phyloP scores from a whole-genome alignment of 1,139 yeast species.

The Pichia sp. region DNA sequence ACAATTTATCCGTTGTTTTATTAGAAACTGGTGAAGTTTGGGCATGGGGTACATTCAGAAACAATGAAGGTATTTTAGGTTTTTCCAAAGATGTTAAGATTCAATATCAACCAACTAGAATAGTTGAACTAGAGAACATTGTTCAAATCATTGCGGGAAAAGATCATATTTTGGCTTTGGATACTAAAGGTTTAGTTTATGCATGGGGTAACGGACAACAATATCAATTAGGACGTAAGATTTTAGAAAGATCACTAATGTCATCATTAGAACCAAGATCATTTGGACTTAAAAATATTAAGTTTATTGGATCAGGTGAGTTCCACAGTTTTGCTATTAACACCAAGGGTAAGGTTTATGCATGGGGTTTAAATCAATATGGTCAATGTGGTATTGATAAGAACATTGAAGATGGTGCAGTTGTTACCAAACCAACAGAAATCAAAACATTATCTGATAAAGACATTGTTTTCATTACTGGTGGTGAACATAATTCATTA shows the following conservation, averaged over 20 bases:
- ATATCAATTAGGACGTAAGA: slow-evolving; percentile 79
- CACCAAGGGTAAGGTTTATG: slow-evolving; percentile 57
- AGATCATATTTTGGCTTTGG: slow-evolving; percentile 83
- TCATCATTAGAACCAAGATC: slow-evolving; percentile 70
- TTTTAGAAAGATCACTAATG: slow-evolving; percentile 68
- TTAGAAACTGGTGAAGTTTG: slow-evolving; percentile 80
- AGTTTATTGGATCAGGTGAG: slow-evolving; percentile 85
- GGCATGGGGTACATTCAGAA: slow-evolving; percentile 97
- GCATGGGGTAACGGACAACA: slow-evolving; percentile 99
- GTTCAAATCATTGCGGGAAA: slow-evolving; percentile 91
- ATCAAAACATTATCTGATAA: slow-evolving; percentile 54
- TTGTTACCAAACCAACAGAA: slow-evolving; percentile 69
- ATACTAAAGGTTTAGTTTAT: slow-evolving; percentile 75
- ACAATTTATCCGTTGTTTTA: slow-evolving; percentile 77
- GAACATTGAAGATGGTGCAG: slow-evolving; percentile 72
- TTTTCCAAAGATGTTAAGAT: slow-evolving; percentile 59
- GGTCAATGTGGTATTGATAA: slow-evolving; percentile 86
- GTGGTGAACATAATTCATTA: slow-evolving; percentile 92
- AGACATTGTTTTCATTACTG: slow-evolving; percentile 59
- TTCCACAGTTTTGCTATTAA: slow-evolving; percentile 93
- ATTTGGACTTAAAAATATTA: slow-evolving; percentile 70
- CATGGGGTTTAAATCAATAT: slow-evolving; percentile 95
- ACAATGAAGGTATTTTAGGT: slow-evolving; percentile 86
- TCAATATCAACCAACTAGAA: slow-evolving; percentile 62
- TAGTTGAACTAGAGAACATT: slow-evolving; percentile 57